A percentile compares a stretch with the other conserved stretches of the same genome.
Evolutionary conservation across 202 grass and related monocot species (phyloP).

Genomic region (Eragrostis tef): DNA sequence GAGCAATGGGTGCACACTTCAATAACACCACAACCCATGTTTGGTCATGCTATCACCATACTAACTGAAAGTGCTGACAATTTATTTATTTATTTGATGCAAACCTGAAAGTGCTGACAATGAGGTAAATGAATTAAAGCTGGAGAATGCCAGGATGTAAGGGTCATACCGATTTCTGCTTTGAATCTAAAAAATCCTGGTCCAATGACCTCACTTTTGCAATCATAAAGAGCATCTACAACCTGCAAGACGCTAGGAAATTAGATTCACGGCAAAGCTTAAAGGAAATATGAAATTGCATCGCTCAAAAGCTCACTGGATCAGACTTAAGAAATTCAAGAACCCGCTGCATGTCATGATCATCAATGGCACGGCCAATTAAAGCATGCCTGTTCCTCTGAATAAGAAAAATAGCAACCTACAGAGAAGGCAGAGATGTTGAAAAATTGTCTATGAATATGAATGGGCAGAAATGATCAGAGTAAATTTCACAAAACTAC

Average conservation of each 20-base stretch:
- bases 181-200: constrained; percentile 99
- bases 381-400: constrained; percentile 96
- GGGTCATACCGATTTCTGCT: constrained; percentile 89
- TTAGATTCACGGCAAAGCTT: constrained; percentile 38
- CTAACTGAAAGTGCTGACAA: constrained; percentile 33
- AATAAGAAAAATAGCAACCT: constrained; percentile 99
- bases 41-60: constrained; percentile 1
- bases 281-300: constrained; percentile 34
- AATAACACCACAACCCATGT: constrained; percentile 13
- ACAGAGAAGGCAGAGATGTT: constrained; percentile 36
- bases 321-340: constrained; percentile 95
- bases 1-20: constrained; percentile 15
- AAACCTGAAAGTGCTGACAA: constrained; percentile 36
- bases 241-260: constrained; percentile 64
- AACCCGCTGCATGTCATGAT: constrained; percentile 96
- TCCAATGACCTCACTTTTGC: constrained; percentile 99
- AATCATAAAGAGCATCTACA: constrained; percentile 99
- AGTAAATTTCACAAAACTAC: no score
- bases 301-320: constrained; percentile 60
- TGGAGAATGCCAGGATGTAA: constrained; percentile 24
- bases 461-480: constrained; percentile 20
- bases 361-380: constrained; percentile 97
- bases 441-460: constrained; percentile 27
- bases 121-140: constrained; percentile 31
- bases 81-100: no score